Percentiles rank a stretch among this genome's conserved stretches.
These are phyloP conservation scores for Papilionanthe hybrid DNA, from an alignment of 116 monocot genomes.

Conservation along the genomic window DNA sequence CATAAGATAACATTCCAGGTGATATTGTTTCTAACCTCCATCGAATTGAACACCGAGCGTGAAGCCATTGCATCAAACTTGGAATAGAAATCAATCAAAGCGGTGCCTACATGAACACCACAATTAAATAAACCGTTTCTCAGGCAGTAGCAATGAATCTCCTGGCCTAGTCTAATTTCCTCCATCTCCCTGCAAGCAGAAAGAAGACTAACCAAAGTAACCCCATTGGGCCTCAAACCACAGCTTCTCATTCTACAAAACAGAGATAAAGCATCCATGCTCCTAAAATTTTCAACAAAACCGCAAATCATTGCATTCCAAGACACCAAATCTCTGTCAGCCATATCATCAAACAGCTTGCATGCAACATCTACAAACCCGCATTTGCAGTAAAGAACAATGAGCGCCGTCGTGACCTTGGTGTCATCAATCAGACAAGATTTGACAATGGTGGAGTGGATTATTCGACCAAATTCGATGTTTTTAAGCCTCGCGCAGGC, in stretches of 20 bases:
- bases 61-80: slow-evolving; percentile 14
- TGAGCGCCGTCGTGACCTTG: slow-evolving; percentile 19
- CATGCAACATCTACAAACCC: slow-evolving; percentile 14
- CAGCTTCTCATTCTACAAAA: slow-evolving; percentile 9
- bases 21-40: slow-evolving; percentile 16
- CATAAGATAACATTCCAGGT: slow-evolving; percentile 26
- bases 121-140: slow-evolving; percentile 18
- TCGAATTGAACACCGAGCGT: slow-evolving; percentile 17
- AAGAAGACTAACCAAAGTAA: slow-evolving; percentile 22
- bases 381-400: slow-evolving; percentile 32
- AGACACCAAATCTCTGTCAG: slow-evolving; percentile 23
- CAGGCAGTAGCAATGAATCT: slow-evolving; percentile 28
- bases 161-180: slow-evolving; percentile 16
- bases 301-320: slow-evolving; percentile 41
- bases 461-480: slow-evolving; percentile 7
- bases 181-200: slow-evolving; percentile 12
- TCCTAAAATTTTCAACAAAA: slow-evolving; percentile 7
- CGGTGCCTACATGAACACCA: slow-evolving; percentile 18
- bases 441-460: slow-evolving; percentile 8
- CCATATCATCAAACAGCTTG: slow-evolving; percentile 29
- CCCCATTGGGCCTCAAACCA: slow-evolving; percentile 13
- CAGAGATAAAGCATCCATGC: slow-evolving; percentile 11
- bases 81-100: slow-evolving; percentile 30
- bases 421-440: slow-evolving; percentile 10
- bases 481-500: slow-evolving; percentile 15